Conservation (phyloP, 2,329 filamentous ascomycete genomes). For the Fusarium tjaetaba region DNA sequence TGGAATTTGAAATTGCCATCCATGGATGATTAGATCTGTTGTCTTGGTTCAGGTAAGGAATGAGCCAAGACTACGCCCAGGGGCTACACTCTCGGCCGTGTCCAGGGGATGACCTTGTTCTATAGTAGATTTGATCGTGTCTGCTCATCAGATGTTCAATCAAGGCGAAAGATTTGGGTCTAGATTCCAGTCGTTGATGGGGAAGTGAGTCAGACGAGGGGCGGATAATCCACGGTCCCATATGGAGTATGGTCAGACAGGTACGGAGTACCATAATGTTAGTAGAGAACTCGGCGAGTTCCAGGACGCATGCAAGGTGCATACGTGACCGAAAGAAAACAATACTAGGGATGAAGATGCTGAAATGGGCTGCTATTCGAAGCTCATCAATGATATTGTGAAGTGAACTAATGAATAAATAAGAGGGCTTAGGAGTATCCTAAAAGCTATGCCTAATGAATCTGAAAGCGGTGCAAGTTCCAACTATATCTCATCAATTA, state of each 20-base stretch:
- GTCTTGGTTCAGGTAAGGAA: background rate
- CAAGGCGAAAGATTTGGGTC: constrained; percentile 13
- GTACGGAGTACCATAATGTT: background rate
- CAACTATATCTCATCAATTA: background rate
- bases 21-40: background rate
- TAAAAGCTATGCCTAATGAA: background rate
- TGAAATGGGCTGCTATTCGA: background rate
- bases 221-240: constrained; percentile 16
- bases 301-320: background rate
- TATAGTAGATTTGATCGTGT: constrained; percentile 2
- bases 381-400: background rate
- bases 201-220: constrained; percentile 11
- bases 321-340: background rate
- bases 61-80: constrained; percentile 3
- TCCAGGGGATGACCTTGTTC: background rate
- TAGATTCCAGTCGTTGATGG: constrained; percentile 33
- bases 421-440: background rate
- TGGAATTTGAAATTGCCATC: background rate
- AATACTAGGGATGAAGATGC: background rate
- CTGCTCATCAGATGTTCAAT: constrained; percentile 6
- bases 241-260: background rate
- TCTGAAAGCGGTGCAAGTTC: background rate
- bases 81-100: background rate
- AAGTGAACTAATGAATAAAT: background rate
- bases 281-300: constrained; percentile 21